These are phyloP conservation scores for Croton setiger DNA, from an alignment of 441 rosid species.

Conservation along the genomic window DNA sequence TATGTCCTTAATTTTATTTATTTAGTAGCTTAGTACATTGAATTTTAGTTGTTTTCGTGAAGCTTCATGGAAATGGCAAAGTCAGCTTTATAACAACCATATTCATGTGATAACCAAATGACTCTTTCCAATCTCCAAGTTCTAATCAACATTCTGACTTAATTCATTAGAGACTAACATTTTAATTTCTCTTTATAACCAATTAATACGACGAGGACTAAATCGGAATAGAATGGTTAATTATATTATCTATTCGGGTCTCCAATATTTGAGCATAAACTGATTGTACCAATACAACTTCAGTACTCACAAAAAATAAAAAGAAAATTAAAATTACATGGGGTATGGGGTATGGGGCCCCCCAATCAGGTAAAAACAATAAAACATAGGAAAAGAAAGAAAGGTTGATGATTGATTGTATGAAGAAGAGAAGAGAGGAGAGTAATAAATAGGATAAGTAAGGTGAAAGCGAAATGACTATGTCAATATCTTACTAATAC, in stretches of 20 bases:
- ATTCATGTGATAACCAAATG: not conserved
- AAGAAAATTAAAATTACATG: too few species aligned
- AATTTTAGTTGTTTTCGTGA: not conserved
- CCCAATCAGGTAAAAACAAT: too few species aligned
- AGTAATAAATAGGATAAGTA: not conserved
- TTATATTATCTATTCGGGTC: too few species aligned
- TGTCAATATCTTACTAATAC: conserved; percentile 1
- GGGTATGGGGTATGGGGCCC: too few species aligned
- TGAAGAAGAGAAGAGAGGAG: not conserved
- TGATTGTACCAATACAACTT: too few species aligned
- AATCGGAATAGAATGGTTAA: too few species aligned
- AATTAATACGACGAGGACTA: too few species aligned
- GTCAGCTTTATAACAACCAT: not conserved
- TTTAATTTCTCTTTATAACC: too few species aligned
- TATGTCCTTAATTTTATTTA: not conserved
- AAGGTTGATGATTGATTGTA: not conserved
- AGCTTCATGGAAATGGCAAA: conserved; percentile 3
- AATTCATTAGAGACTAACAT: too few species aligned
- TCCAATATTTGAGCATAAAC: too few species aligned
- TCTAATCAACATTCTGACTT: too few species aligned
- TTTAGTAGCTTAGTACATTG: not conserved
- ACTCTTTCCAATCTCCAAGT: not conserved
- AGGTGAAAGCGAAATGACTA: conserved; percentile 23
- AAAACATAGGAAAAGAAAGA: not conserved
- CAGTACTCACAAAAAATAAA: too few species aligned